Percentiles rank a stretch among this genome's conserved stretches.
Conservation (phyloP, 1,139 yeast genomes). For the Eremothecium sinecaudum region DNA sequence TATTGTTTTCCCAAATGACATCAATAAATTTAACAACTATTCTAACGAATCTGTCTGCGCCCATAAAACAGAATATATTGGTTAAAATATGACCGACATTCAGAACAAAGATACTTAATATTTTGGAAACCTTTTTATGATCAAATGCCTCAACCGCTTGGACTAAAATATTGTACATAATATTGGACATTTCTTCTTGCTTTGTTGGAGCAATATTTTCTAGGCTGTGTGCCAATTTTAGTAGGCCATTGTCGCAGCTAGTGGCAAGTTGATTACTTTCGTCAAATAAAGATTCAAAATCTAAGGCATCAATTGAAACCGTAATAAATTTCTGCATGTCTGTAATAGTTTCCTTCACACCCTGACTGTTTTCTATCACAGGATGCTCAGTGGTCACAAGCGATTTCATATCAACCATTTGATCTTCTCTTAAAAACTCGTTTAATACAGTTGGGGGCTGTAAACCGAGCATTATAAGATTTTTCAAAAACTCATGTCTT, state of each 20-base stretch:
- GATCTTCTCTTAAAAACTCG: conserved; percentile 40
- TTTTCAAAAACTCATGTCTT: conserved; percentile 47
- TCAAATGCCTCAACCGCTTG: conserved; percentile 33
- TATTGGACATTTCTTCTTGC: conserved; percentile 34
- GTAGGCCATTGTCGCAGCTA: conserved; percentile 29
- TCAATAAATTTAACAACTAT: conserved; percentile 23
- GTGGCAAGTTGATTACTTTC: conserved; percentile 7
- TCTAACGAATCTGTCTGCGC: conserved; percentile 17
- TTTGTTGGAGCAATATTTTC: conserved; percentile 37
- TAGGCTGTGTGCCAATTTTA: conserved; percentile 34
- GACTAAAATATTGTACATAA: conserved; percentile 33
- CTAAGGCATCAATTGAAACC: conserved; percentile 42
- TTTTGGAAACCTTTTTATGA: conserved; percentile 19
- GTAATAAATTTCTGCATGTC: conserved; percentile 28
- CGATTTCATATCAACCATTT: conserved; percentile 29
- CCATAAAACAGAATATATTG: conserved; percentile 19
- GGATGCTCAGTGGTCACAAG: conserved; percentile 26
- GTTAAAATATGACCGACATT: conserved; percentile 27
- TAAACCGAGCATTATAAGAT: conserved; percentile 39
- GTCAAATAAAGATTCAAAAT: conserved; percentile 44
- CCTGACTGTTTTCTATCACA: conserved; percentile 23
- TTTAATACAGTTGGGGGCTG: conserved; percentile 37
- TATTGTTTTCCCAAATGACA: conserved; percentile 16
- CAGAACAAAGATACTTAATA: conserved; percentile 22
- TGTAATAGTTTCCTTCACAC: conserved; percentile 22